Evolutionary conservation across 2,329 filamentous ascomycete species (phyloP), one percentile per base, ranked within the genome.

Genomic region (Aureobasidium namibiae): DNA sequence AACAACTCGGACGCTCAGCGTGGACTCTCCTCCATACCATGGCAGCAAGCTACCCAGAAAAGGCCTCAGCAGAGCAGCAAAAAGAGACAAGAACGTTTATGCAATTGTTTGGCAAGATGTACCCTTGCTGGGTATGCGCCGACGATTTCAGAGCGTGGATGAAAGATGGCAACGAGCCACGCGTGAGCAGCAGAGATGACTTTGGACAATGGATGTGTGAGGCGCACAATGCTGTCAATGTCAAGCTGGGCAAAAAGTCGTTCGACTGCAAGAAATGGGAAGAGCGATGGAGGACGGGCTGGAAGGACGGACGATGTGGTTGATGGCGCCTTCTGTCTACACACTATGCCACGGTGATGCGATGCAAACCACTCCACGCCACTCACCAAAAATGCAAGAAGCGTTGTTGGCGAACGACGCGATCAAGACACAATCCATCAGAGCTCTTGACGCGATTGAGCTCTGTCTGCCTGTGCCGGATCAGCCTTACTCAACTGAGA

Each of bases 21-120:
- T 99, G 94, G 94, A 96, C 91, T 0, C 82, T 99, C 21, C 83
- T 99, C 1, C 94, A 99, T 77, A 87, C 88, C 9, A 89, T 99
- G 64, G 89, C 92, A 14, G 94, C 92, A 0, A 84, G 84, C 14
- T 99, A 97, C 72, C 94, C 94, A 1, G 78, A 81, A 8, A 74
- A 71, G 8, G 90, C 94, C 0, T 83, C 86, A 0, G 72, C 78
- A 0, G 73, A 78, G 10, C 83, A 96, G 66, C 90, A 96, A 70
- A 76, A 77, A 31, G 88, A 96, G 66, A 87, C 95, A 66, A 79
- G 80, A 59, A 80, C 83, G 54, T 97, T 99, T 75, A 80, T 99
- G 66, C 76, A 78, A 24, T 79, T 91, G 2, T 95, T 99, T 72
- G 86, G 89, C 26, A 88, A 87, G 65, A 75, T 97, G 21, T 99